Base-by-base conservation (phyloP, 164 flowering plant species). In the Dillenia turbinata region DNA sequence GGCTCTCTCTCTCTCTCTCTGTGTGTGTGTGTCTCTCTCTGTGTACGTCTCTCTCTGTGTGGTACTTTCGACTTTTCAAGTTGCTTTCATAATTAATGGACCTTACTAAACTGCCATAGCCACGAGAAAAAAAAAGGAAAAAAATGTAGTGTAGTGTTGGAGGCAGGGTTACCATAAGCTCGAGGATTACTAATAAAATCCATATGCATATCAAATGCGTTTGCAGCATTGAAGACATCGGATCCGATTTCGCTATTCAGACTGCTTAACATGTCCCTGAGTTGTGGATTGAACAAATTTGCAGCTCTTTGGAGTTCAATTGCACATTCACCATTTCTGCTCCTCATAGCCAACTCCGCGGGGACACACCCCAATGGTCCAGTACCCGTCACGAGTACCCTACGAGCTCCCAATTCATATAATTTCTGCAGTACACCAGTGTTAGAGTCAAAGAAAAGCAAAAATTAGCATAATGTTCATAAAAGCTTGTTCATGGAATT, bases 331-430 rank as follows among this genome's bases (percentile, higher is more conserved):
- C 90, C 90, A 15, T 80, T 76, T 1, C 16, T 12, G 69, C 89
- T 68, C 22, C 87, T 45, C 64, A 3, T 10, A 10, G 94, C 96
- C 16, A 80, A 65, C 77, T 82, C 85, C 0, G 85, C 79, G 12
- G 92, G 96, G 10, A 85, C 90, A 66, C 96, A 89, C 0, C 97
- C 97, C 60, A 92, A 4, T 1, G 96, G 96, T 10, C 97, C 97
- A 1, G 84, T 84, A 22, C 97, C 97, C 0, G 97, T 91, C 68
- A 91, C 97, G 40, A 91, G 64, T 2, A 91, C 87, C 70, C 83
- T 72, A 2, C 88, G 66, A 1, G 79, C 87, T 24, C 97, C 97
- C 56, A 89, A 52, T 9, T 83, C 76, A 52, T 81, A 83, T 0
- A 89, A 69, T 64, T 72, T 80, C 97, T 91, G 84, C 73, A 70